phyloP scores from a whole-genome alignment of 768 basidiomycete species.

The Omphalotus guepiniiformis region DNA sequence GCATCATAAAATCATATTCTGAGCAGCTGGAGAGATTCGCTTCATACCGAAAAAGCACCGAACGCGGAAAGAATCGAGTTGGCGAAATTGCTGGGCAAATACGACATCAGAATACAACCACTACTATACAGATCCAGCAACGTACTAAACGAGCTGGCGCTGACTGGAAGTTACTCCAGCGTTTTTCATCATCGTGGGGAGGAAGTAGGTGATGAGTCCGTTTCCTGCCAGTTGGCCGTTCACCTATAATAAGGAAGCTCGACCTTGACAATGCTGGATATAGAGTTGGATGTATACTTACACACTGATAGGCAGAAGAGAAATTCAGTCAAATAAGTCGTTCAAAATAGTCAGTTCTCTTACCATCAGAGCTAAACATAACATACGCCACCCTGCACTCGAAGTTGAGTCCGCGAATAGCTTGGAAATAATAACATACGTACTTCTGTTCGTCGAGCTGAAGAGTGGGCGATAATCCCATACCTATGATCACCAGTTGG shows the following conservation, averaged over 20 bases:
- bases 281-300: not conserved
- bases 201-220: slow-evolving; percentile 23
- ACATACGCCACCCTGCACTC: slow-evolving; percentile 21
- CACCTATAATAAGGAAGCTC: slow-evolving; percentile 6
- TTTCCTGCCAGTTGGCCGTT: slow-evolving; percentile 24
- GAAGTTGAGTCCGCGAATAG: not conserved
- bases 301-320: slow-evolving; percentile 1
- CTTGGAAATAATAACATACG: not conserved
- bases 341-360: not conserved
- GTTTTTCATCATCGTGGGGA: slow-evolving; percentile 20
- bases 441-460: slow-evolving; percentile 16
- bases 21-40: too few relatives aligned
- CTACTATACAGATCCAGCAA: not conserved
- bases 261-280: not conserved
- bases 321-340: not conserved
- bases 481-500: slow-evolving; percentile 8
- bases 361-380: slow-evolving; percentile 20
- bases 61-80: slow-evolving; percentile 22
- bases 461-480: slow-evolving; percentile 21
- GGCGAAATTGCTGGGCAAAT: slow-evolving; percentile 18
- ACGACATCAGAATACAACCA: not conserved
- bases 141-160: slow-evolving; percentile 20
- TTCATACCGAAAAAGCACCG: slow-evolving; percentile 18
- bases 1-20: too few relatives aligned
- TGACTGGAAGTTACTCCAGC: slow-evolving; percentile 20